Evolutionary conservation across 2,329 filamentous ascomycete species (phyloP).

Genomic region (Colletotrichum karsti): DNA sequence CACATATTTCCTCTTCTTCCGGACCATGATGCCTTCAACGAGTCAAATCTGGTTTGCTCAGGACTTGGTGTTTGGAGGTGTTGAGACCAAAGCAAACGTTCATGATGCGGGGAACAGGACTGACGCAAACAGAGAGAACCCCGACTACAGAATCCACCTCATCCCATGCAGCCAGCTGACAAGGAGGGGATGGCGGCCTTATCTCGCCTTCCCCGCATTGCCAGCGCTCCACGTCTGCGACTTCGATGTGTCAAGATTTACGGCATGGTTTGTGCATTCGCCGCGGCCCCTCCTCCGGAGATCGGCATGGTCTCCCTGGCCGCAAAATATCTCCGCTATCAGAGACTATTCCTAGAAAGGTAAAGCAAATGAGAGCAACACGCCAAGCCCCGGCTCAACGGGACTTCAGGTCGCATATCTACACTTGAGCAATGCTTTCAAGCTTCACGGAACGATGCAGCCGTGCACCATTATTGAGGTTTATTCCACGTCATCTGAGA

Average conservation of each 20-base stretch:
- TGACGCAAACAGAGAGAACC: background rate
- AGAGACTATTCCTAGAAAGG: background rate
- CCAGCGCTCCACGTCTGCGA: background rate
- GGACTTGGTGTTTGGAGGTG: too few relatives aligned
- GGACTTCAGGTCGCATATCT: too few relatives aligned
- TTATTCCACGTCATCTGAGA: too few relatives aligned
- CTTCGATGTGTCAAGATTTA: background rate
- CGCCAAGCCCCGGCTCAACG: background rate
- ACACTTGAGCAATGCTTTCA: too few relatives aligned
- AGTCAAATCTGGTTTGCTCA: too few relatives aligned
- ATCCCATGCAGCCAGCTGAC: background rate
- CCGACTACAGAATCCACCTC: too few relatives aligned
- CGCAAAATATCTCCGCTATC: background rate
- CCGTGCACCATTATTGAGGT: too few relatives aligned
- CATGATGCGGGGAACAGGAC: background rate
- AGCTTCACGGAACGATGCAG: too few relatives aligned
- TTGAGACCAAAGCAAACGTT: too few relatives aligned
- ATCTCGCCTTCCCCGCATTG: background rate
- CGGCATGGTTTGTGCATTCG: background rate
- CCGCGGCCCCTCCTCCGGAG: background rate
- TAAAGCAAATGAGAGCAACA: background rate
- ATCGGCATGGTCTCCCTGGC: background rate
- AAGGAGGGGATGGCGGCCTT: background rate
- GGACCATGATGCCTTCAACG: conserved; percentile 8
- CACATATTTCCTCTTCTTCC: conserved; percentile 29